A percentile compares a stretch with the other conserved stretches of the same genome.
phyloP scores from a whole-genome alignment of 2,329 filamentous ascomycete genomes.

The Ophiostoma montium region DNA sequence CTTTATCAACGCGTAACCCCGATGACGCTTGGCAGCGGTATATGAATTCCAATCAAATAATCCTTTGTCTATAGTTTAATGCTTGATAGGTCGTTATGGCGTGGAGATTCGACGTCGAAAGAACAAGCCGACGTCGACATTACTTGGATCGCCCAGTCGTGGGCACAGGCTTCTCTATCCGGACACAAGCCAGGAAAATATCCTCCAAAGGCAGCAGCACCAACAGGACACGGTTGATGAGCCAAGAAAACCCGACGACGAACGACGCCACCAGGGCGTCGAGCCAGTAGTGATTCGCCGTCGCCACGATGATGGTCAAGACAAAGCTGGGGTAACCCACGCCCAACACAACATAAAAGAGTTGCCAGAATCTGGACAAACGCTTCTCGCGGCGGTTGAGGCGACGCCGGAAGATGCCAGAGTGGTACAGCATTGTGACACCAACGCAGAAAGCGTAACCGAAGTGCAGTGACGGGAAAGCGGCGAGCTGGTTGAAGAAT shows the following conservation, averaged over 20 bases:
- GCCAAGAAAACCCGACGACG: not conserved
- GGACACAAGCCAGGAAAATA: not conserved
- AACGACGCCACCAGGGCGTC: not conserved
- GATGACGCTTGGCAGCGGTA: too few relatives aligned
- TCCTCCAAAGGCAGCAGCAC: not conserved
- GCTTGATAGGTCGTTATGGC: too few relatives aligned
- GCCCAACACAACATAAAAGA: not conserved
- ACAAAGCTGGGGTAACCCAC: not conserved
- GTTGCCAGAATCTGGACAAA: not conserved
- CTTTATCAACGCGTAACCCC: too few relatives aligned
- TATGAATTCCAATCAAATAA: too few relatives aligned
- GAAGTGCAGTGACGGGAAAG: not conserved
- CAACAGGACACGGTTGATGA: not conserved
- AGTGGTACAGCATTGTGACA: slow-evolving; percentile 1
- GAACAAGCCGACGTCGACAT: too few relatives aligned
- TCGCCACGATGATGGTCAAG: not conserved
- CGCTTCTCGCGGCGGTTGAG: not conserved
- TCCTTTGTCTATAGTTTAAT: too few relatives aligned
- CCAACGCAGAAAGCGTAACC: not conserved
- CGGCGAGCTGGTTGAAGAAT: not conserved
- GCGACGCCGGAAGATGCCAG: not conserved
- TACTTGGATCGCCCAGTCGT: not conserved
- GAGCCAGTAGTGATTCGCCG: not conserved
- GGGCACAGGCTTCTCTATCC: not conserved
- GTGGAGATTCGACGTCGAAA: too few relatives aligned